These are phyloP conservation scores for Coemansia sp. DNA, from an alignment of 192 early-diverging fungal species.

Conservation along the genomic window DNA sequence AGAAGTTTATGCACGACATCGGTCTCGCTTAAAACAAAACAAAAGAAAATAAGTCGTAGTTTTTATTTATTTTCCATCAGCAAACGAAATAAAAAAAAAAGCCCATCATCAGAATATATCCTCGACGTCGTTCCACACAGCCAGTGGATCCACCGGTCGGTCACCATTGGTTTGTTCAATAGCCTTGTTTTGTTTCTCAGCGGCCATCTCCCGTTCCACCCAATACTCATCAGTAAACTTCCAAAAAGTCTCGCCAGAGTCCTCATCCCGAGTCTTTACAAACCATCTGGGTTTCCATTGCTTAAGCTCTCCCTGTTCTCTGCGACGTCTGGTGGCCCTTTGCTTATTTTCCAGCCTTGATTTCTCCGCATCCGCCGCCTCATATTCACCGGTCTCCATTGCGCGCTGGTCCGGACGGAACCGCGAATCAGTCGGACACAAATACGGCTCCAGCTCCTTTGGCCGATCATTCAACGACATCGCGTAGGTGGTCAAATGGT, in stretches of 20 bases:
- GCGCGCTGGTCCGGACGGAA: conserved; percentile 84
- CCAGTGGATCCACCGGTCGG: conserved; percentile 1
- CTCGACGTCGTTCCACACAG: conserved; percentile 34
- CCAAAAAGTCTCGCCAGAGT: conserved; percentile 72
- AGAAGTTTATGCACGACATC: neutral
- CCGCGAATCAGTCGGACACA: conserved; percentile 83
- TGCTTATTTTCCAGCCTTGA: conserved; percentile 77
- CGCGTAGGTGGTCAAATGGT: conserved; percentile 78
- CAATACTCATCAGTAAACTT: conserved; percentile 73
- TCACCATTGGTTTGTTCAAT: neutral
- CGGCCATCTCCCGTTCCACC: conserved; percentile 61
- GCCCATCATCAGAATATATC: conserved; percentile 37
- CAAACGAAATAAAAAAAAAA: neutral
- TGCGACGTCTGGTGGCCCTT: conserved; percentile 59
- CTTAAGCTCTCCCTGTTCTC: conserved; percentile 62
- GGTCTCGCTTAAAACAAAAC: neutral
- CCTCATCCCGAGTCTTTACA: conserved; percentile 62
- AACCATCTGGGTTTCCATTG: conserved; percentile 82
- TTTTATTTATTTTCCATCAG: neutral
- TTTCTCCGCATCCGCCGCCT: conserved; percentile 74
- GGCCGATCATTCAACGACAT: conserved; percentile 76
- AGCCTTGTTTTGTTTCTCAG: conserved; percentile 10
- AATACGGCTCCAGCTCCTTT: conserved; percentile 54
- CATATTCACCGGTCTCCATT: conserved; percentile 83
- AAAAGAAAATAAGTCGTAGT: neutral